Conservation (phyloP, 2,329 filamentous ascomycete species). For the Xylaria hypoxylon region DNA sequence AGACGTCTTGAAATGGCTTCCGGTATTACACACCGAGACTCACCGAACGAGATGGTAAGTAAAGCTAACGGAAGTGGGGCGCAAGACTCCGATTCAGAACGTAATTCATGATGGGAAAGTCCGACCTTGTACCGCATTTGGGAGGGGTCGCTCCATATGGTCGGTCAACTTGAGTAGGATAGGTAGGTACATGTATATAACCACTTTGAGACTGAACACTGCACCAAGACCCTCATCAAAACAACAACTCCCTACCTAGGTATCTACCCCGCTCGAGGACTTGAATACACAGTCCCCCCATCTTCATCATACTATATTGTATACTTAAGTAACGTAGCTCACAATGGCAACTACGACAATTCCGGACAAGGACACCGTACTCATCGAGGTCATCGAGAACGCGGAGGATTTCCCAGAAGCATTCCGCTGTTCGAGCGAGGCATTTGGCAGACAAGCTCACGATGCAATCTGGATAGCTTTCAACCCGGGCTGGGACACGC, state of each 20-base stretch:
- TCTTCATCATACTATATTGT: not conserved
- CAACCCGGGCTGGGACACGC: constrained; percentile 67
- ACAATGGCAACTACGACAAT: constrained; percentile 20
- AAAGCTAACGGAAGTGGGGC: not conserved
- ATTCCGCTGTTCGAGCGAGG: constrained; percentile 52
- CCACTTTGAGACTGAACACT: too few species aligned
- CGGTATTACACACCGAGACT: too few species aligned
- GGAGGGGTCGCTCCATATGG: too few species aligned
- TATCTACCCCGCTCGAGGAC: not conserved
- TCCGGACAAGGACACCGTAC: constrained; percentile 32
- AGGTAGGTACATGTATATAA: too few species aligned
- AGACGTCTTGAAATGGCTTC: too few species aligned
- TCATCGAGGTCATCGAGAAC: constrained; percentile 43
- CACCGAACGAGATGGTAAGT: too few species aligned
- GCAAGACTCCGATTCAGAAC: not conserved
- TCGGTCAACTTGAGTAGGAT: too few species aligned
- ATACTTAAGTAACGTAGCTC: too few species aligned
- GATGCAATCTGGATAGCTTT: constrained; percentile 64
- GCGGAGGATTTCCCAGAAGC: constrained; percentile 42
- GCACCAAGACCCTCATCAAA: too few species aligned
- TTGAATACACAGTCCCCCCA: not conserved
- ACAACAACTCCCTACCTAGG: too few species aligned
- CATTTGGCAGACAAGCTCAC: constrained; percentile 63
- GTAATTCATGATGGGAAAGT: not conserved
- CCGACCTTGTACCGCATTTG: too few species aligned